Conservation (phyloP, 768 basidiomycete species). For the Lentinula lateritia region DNA sequence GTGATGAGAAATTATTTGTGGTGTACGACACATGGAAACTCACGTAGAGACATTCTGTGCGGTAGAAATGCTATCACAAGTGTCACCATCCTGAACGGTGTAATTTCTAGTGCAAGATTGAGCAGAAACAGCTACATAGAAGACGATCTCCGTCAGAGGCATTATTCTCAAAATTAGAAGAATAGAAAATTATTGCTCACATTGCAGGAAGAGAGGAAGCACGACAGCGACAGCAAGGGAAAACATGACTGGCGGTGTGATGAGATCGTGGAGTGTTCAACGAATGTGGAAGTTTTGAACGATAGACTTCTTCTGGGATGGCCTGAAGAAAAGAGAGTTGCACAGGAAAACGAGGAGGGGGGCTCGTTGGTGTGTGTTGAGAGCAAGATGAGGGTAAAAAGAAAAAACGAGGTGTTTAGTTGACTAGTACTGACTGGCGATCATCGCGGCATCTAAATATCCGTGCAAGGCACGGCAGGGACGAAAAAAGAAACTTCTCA, state of each 20-base stretch:
- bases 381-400: background rate
- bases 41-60: constrained; percentile 59
- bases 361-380: background rate
- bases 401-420: background rate
- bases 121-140: constrained; percentile 25
- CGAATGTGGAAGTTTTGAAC: background rate
- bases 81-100: constrained; percentile 51
- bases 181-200: constrained; percentile 17
- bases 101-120: constrained; percentile 53
- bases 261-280: background rate
- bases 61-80: constrained; percentile 65
- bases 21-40: constrained; percentile 14
- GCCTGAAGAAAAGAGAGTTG: background rate
- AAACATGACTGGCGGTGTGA: background rate
- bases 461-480: background rate
- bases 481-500: background rate
- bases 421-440: background rate
- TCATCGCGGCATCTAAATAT: background rate
- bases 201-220: constrained; percentile 39
- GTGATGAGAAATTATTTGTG: no score
- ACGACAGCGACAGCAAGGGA: constrained; percentile 32
- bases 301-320: background rate
- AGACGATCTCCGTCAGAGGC: background rate
- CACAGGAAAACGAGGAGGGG: background rate
- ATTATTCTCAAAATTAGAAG: background rate